phyloP scores from a whole-genome alignment of 305 asterid species.

The Fraxinus baroniana region DNA sequence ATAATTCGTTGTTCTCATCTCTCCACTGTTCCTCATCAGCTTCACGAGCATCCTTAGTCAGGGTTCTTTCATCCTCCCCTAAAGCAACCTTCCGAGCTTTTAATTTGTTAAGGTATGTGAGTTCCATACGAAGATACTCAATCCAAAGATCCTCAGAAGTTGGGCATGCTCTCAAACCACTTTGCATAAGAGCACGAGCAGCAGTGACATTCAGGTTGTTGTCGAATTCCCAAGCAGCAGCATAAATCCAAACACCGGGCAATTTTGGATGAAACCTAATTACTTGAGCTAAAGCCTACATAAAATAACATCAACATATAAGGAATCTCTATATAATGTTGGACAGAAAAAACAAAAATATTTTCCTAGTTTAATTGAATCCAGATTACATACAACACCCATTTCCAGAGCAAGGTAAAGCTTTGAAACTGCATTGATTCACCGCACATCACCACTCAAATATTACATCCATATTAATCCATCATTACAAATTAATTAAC shows the following conservation, averaged over 20 bases:
- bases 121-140: constrained; percentile 95
- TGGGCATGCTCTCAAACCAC: constrained; percentile 91
- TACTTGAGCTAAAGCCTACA: constrained; percentile 57
- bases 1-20: constrained; percentile 68
- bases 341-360: not conserved
- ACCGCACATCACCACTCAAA: not conserved
- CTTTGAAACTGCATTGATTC: not conserved
- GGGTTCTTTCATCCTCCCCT: constrained; percentile 60
- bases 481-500: too few relatives aligned
- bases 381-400: not conserved
- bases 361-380: not conserved
- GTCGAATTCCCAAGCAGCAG: constrained; percentile 98
- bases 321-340: not conserved
- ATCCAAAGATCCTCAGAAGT: constrained; percentile 87
- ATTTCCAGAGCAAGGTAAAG: not conserved
- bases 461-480: not conserved
- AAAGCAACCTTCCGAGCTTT: constrained; percentile 78
- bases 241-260: constrained; percentile 90
- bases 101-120: constrained; percentile 81
- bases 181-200: constrained; percentile 91
- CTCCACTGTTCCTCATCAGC: constrained; percentile 67
- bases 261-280: constrained; percentile 89
- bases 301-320: not conserved
- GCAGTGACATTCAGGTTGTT: constrained; percentile 77
- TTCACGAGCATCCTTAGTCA: constrained; percentile 31